Percentiles rank a stretch among this genome's conserved stretches.
These are phyloP conservation scores for Drosera capensis DNA, from an alignment of 148 eudicot genomes.

Conservation along the genomic window DNA sequence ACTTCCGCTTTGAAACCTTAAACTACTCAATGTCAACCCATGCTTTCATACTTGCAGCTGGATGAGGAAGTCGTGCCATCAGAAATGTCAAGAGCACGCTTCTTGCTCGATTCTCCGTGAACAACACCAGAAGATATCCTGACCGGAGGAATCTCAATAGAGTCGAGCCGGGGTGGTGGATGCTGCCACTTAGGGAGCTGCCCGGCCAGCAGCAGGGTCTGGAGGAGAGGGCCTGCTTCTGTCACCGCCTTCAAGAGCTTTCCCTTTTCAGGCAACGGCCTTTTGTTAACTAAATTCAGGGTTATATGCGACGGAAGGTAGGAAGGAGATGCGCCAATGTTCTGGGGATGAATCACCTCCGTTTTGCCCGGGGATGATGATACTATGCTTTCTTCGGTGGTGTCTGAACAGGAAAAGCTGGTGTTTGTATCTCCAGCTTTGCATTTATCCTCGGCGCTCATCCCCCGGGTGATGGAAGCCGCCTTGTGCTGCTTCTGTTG, in stretches of 20 bases:
- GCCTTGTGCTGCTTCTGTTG: conserved; percentile 5
- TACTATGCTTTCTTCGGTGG: conserved; percentile 16
- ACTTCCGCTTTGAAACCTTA: no score
- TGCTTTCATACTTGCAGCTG: background rate
- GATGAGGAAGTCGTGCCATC: background rate
- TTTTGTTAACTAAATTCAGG: conserved; percentile 17
- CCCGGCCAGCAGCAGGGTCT: conserved; percentile 27
- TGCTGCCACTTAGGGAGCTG: background rate
- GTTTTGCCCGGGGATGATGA: conserved; percentile 4
- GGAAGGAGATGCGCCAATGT: conserved; percentile 3
- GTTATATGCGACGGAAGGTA: conserved; percentile 18
- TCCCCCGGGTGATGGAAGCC: conserved; percentile 10
- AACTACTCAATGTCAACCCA: no score
- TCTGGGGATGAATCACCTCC: background rate
- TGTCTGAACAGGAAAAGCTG: conserved; percentile 19
- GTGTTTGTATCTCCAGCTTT: conserved; percentile 8
- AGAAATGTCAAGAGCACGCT: background rate
- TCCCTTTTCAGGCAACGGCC: conserved; percentile 67
- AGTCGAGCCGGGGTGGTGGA: background rate
- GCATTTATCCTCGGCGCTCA: conserved; percentile 14
- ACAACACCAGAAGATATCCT: background rate
- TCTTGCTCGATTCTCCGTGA: background rate
- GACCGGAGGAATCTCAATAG: no score
- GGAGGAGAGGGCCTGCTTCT: conserved; percentile 87
- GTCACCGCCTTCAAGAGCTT: conserved; percentile 67